These are phyloP conservation scores for Backusella mclennaniae DNA, from an alignment of 192 early-diverging fungal genomes.

Conservation along the genomic window DNA sequence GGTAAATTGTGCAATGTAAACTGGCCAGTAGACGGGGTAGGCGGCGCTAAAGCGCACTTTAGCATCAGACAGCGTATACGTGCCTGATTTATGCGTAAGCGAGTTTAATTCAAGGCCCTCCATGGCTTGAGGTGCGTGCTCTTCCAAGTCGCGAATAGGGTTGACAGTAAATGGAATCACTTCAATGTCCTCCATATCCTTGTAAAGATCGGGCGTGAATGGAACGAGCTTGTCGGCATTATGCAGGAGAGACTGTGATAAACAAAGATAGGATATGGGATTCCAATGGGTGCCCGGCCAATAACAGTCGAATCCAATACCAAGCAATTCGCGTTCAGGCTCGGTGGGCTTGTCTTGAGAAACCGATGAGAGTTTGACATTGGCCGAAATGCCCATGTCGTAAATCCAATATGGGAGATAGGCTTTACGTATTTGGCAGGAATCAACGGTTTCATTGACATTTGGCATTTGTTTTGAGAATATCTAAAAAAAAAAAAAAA, in stretches of 20 bases:
- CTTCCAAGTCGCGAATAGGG: constrained; percentile 20
- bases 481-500: background rate
- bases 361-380: background rate
- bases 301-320: constrained; percentile 29
- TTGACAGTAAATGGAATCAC: constrained; percentile 28
- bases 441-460: constrained; percentile 16
- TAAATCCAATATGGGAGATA: constrained; percentile 37
- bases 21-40: constrained; percentile 37
- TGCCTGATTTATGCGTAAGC: background rate
- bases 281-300: constrained; percentile 32
- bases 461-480: constrained; percentile 20
- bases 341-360: background rate
- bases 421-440: constrained; percentile 22
- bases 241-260: constrained; percentile 10
- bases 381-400: constrained; percentile 23
- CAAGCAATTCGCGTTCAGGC: background rate
- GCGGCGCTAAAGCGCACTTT: constrained; percentile 17
- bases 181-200: constrained; percentile 14
- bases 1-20: constrained; percentile 31
- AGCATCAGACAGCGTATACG: background rate
- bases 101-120: background rate
- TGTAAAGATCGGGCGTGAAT: constrained; percentile 8
- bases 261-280: constrained; percentile 30
- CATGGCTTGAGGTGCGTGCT: background rate
- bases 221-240: constrained; percentile 13